Conservation (phyloP, 495 filamentous ascomycete species). For the Evernia prunastri region DNA sequence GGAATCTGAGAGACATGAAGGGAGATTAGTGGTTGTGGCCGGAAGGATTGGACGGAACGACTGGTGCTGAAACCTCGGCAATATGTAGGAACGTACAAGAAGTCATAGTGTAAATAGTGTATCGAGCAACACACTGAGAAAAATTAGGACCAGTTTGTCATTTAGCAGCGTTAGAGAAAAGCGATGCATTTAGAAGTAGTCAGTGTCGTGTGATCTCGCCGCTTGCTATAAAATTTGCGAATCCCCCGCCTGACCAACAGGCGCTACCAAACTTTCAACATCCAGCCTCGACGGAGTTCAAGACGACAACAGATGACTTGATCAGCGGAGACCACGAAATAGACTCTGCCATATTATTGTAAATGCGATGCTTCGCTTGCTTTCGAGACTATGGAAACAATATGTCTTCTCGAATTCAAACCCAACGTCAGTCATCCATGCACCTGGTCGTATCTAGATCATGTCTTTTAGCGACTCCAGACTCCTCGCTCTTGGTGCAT, state of each 20-base stretch:
- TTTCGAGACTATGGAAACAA: neutral
- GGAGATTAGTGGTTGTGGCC: slow-evolving; percentile 1
- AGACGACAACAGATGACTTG: neutral
- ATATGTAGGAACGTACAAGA: neutral
- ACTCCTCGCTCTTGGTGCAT: slow-evolving; percentile 3
- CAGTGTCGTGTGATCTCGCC: neutral
- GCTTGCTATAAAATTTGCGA: neutral
- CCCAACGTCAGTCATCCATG: neutral
- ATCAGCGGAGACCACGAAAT: neutral
- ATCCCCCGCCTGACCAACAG: neutral
- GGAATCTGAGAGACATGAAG: slow-evolving; percentile 19
- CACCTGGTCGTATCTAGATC: neutral
- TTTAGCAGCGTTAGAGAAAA: neutral
- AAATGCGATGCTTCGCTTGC: neutral
- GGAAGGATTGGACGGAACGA: neutral
- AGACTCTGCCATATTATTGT: neutral
- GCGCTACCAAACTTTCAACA: neutral
- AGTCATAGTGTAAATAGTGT: neutral
- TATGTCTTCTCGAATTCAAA: neutral
- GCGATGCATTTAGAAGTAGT: neutral
- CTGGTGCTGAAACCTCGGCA: neutral
- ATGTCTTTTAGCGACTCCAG: neutral
- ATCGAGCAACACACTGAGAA: neutral
- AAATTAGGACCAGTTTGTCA: neutral
- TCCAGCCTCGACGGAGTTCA: neutral